Conservation (phyloP, 441 rosid genomes). For the Caryocar brasiliense region DNA sequence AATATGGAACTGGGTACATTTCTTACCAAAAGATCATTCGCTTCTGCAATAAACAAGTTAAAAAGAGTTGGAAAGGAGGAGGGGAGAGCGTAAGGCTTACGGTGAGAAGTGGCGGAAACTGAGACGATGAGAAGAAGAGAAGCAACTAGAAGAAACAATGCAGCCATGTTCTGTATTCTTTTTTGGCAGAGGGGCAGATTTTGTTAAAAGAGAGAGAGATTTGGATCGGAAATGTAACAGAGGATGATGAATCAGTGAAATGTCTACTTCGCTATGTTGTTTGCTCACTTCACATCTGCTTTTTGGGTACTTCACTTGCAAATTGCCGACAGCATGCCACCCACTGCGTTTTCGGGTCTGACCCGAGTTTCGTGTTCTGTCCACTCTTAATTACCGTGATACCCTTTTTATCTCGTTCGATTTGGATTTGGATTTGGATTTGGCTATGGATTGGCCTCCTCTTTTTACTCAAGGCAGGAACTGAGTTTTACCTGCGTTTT, state of each 20-base stretch:
- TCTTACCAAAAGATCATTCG: too few species aligned
- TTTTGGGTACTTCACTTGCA: neutral
- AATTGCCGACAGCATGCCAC: slow-evolving; percentile 17
- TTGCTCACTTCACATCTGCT: slow-evolving; percentile 5
- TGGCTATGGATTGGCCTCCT: neutral
- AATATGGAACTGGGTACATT: too few species aligned
- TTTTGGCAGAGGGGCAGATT: neutral
- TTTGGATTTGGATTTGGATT: neutral
- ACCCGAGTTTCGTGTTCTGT: too few species aligned
- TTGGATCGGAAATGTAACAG: slow-evolving; percentile 5
- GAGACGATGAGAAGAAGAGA: slow-evolving; percentile 21
- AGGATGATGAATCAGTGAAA: slow-evolving; percentile 1
- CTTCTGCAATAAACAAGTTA: too few species aligned
- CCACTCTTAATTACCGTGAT: too few species aligned
- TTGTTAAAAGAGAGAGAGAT: neutral
- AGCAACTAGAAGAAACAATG: slow-evolving; percentile 17
- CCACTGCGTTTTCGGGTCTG: slow-evolving; percentile 17
- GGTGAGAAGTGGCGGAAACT: slow-evolving; percentile 27
- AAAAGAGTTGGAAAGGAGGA: neutral
- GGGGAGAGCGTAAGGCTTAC: slow-evolving; percentile 26
- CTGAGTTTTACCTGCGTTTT: too few species aligned
- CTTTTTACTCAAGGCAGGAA: too few species aligned
- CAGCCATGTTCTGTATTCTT: slow-evolving; percentile 10
- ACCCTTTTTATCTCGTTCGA: too few species aligned
- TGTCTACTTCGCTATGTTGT: slow-evolving; percentile 23